These are phyloP conservation scores for Melaleuca quinquenervia DNA, from an alignment of 345 rosid genomes.

Conservation along the genomic window DNA sequence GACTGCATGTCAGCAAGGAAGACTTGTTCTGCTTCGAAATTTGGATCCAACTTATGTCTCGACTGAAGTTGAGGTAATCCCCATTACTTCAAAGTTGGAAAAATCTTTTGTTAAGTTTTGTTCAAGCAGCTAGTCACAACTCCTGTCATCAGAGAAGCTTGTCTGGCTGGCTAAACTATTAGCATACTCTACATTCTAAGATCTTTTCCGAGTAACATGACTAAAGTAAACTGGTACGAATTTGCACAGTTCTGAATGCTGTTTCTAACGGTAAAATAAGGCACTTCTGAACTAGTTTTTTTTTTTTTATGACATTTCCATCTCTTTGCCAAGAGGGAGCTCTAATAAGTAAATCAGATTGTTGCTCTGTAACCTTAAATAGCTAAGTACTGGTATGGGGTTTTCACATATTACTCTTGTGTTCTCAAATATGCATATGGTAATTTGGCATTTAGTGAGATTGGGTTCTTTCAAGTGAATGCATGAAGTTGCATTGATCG, in stretches of 20 bases:
- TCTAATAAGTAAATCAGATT: neutral
- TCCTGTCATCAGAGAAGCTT: neutral
- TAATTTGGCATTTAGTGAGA: neutral
- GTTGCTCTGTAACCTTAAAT: neutral
- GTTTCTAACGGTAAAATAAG: neutral
- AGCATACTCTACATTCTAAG: neutral
- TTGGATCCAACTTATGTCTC: slow-evolving; percentile 63
- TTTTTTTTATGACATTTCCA: neutral
- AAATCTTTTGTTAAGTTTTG: neutral
- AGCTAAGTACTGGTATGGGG: neutral
- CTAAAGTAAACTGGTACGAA: neutral
- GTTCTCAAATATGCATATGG: neutral
- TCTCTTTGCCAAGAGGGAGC: neutral
- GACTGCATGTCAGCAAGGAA: slow-evolving; percentile 37
- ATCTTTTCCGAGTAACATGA: neutral
- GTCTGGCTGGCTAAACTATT: neutral
- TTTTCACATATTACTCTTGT: neutral
- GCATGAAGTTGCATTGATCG: neutral
- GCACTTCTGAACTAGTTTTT: neutral
- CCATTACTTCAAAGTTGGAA: neutral
- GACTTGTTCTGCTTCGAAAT: slow-evolving; percentile 60
- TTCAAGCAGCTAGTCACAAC: neutral
- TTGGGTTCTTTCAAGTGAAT: neutral
- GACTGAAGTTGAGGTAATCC: slow-evolving; percentile 59
- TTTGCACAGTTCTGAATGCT: neutral